Percentiles rank a stretch among this genome's conserved stretches.
Evolutionary conservation across 192 early-diverging fungal species (phyloP).

Genomic region (Podila minutissima): DNA sequence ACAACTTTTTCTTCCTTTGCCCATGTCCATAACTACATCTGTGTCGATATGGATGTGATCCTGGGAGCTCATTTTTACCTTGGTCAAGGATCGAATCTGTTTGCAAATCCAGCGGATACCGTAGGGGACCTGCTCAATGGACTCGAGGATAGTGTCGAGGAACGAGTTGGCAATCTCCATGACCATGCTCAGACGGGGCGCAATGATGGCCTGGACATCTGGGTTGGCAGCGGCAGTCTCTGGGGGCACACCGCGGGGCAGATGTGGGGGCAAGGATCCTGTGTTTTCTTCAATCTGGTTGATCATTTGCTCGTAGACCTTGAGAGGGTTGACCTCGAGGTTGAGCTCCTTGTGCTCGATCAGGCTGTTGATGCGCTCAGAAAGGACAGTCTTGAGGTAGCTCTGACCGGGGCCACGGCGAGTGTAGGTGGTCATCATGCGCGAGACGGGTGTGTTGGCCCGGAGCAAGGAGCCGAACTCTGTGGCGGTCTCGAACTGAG

Average conservation of each 20-base stretch:
- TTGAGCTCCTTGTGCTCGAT: constrained; percentile 86
- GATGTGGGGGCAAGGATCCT: constrained; percentile 60
- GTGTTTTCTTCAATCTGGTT: constrained; percentile 76
- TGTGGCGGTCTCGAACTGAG: constrained; percentile 93
- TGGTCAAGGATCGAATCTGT: constrained; percentile 92
- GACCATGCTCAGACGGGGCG: constrained; percentile 81
- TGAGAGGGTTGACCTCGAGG: constrained; percentile 95
- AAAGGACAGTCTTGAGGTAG: constrained; percentile 88
- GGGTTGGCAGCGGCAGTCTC: constrained; percentile 85
- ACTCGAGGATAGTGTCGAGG: constrained; percentile 85
- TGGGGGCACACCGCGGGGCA: constrained; percentile 82
- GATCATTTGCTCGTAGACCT: constrained; percentile 89
- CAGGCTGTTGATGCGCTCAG: constrained; percentile 81
- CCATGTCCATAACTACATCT: not conserved
- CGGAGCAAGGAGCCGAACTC: constrained; percentile 90
- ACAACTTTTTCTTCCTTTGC: no score
- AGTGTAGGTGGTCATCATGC: constrained; percentile 98
- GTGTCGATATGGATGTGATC: not conserved
- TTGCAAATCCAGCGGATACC: constrained; percentile 99
- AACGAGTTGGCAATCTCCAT: constrained; percentile 90
- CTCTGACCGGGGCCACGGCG: constrained; percentile 92
- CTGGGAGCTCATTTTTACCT: constrained; percentile 38
- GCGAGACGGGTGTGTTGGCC: constrained; percentile 96
- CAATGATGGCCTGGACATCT: constrained; percentile 87
- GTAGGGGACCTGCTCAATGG: constrained; percentile 88